These are phyloP conservation scores for Colletotrichum orbiculare DNA, from an alignment of 2,329 filamentous ascomycete species.

Conservation along the genomic window DNA sequence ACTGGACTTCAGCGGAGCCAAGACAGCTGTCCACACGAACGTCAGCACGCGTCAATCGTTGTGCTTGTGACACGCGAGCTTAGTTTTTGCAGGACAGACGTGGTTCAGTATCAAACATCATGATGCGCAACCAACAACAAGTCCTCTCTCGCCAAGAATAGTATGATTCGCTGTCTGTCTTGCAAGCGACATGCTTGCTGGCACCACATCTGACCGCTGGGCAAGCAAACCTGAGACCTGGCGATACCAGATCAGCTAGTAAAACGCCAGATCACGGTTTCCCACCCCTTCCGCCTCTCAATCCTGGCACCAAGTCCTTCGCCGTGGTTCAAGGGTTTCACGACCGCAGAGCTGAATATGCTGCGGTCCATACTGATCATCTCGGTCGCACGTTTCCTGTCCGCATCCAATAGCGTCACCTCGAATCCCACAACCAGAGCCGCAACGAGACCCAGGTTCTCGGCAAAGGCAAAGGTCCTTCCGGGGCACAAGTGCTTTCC, in stretches of 20 bases:
- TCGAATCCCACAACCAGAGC: slow-evolving; percentile 47
- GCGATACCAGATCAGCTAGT: slow-evolving; percentile 8
- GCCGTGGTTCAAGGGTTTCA: slow-evolving; percentile 15
- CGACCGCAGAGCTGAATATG: background rate
- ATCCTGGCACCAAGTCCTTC: slow-evolving; percentile 23
- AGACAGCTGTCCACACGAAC: background rate
- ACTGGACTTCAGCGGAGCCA: slow-evolving; percentile 7
- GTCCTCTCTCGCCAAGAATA: background rate
- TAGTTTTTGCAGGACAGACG: background rate
- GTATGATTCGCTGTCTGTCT: no score
- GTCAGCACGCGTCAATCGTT: slow-evolving; percentile 6
- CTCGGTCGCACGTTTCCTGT: background rate
- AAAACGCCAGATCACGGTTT: slow-evolving; percentile 24
- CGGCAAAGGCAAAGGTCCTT: slow-evolving; percentile 47
- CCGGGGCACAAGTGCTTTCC: slow-evolving; percentile 58
- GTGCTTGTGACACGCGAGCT: background rate
- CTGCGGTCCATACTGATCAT: background rate
- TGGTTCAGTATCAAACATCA: slow-evolving; percentile 1
- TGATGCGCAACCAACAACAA: no score
- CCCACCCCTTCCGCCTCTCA: slow-evolving; percentile 29
- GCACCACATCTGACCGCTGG: no score
- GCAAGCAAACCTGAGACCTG: no score
- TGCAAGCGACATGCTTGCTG: no score
- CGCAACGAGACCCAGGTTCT: slow-evolving; percentile 46
- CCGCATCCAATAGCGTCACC: slow-evolving; percentile 36